Base-by-base conservation (phyloP, 495 filamentous ascomycete genomes). In the Penicillium chermesinum region DNA sequence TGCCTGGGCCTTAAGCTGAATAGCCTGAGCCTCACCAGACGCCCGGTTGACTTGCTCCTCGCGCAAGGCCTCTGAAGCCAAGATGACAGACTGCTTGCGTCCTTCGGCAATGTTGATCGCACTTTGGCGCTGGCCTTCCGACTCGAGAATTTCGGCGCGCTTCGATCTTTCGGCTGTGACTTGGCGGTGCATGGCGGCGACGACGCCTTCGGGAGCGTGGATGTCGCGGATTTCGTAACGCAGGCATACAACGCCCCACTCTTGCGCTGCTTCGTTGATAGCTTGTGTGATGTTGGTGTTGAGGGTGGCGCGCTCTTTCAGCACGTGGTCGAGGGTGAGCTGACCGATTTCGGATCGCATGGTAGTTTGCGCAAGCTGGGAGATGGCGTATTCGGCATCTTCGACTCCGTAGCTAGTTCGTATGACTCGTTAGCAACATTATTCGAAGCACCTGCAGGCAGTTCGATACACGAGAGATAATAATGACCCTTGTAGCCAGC, bases 71-170 rank as follows among this genome's bases (percentile, higher is more conserved):
- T 98, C 93, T 2, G 88, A 95, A 0, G 94, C 94, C 12, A 98
- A 75, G 52, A 98, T 97, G 18, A 95, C 91, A 52, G 80, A 86
- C 75, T 96, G 93, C 71, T 98, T 98, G 63, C 86, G 76, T 49
- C 93, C 93, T 72, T 98, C 93, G 43, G 93, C 93, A 54, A 98
- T 95, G 67, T 98, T 98, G 75, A 98, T 98, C 5, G 93, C 94
- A 54, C 81, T 87, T 74, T 98, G 93, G 22, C 93, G 75, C 69
- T 97, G 94, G 55, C 93, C 93, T 51, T 98, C 93, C 2, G 86
- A 91, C 43, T 98, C 93, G 13, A 98, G 74, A 53, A 98, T 98
- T 73, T 98, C 93, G 43, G 93, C 93, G 27, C 93, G 85, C 77
- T 98, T 98, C 54, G 85, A 90, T 1, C 93, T 83, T 73, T 98